These are phyloP conservation scores for Cryptococcus neoformans DNA, from an alignment of 1,284 basidiomycete species.

Conservation along the genomic window DNA sequence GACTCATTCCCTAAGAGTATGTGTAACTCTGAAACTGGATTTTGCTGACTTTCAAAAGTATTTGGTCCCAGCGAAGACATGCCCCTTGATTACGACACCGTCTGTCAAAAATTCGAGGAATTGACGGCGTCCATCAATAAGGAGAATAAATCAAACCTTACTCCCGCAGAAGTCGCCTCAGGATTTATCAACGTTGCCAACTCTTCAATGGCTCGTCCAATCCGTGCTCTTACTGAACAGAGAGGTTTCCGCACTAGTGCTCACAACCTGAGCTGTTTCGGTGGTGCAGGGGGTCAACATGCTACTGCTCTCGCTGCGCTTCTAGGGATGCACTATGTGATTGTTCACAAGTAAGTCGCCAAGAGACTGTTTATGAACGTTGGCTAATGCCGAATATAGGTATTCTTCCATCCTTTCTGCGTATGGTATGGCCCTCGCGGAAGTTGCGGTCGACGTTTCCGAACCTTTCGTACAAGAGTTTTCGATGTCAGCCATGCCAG, in stretches of 20 bases:
- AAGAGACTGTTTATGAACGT: neutral
- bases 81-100: constrained; percentile 51
- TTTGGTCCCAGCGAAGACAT: constrained; percentile 55
- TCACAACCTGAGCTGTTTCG: constrained; percentile 41
- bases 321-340: constrained; percentile 36
- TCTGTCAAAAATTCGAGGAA: constrained; percentile 43
- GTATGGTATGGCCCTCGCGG: constrained; percentile 75
- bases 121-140: constrained; percentile 51
- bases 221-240: constrained; percentile 56
- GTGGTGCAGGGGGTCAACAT: constrained; percentile 45
- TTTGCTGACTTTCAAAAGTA: constrained; percentile 18
- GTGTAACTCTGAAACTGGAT: constrained; percentile 1
- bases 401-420: constrained; percentile 85
- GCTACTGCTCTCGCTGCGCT: constrained; percentile 36
- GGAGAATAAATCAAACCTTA: constrained; percentile 22
- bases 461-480: constrained; percentile 58
- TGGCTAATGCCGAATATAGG: constrained; percentile 54
- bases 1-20: constrained; percentile 59
- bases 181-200: constrained; percentile 42
- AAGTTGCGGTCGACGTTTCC: constrained; percentile 35
- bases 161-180: constrained; percentile 35
- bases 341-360: constrained; percentile 58
- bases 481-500: constrained; percentile 45
- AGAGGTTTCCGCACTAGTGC: constrained; percentile 33
- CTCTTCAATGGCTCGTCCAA: constrained; percentile 42